Evolutionary conservation across 768 basidiomycete species (phyloP), one percentile per base, ranked within the genome.

Genomic region (Tricholoma sp.): DNA sequence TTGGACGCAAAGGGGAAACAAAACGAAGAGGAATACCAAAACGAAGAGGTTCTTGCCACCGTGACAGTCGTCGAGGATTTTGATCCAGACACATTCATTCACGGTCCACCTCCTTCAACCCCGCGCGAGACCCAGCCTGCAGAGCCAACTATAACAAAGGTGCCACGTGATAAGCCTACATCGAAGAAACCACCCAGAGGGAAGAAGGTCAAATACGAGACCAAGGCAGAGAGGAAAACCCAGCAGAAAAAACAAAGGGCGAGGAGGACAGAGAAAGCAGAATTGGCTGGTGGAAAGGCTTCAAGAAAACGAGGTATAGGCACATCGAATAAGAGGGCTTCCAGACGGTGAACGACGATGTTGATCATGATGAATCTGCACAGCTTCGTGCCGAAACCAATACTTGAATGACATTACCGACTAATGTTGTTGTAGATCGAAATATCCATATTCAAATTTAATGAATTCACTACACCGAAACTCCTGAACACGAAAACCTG

Each of bases 11-110:
- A 63, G 63, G 71, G 66, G 57, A 71, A 67, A 60, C 71, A 78
- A 65, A 75, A 78, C 53, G 85, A 85, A 55, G 81, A 84, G 67
- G 86, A 89, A 67, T 95, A 84, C 61, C 87, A 90, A 63, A 87
- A 88, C 62, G 91, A 93, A 64, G 87, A 94, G 66, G 81, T 87
- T 59, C 78, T 91, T 31, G 91, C 94, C 46, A 92, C 89, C 16
- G 94, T 97, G 46, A 94, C 93, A 14, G 85, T 97, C 51, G 85
- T 91, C 12, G 91, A 97, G 67, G 92, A 97, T 68, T 91, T 96
- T 69, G 91, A 95, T 68, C 84, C 89, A 19, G 79, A 82, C 64
- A 71, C 76, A 45, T 70, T 86, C 67, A 76, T 82, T 31, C 79
- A 84, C 60, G 84, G 77, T 6, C 72, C 75, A 37, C 61, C 55